phyloP scores from a whole-genome alignment of 495 filamentous ascomycete genomes.

The Penicillium nucicola region DNA sequence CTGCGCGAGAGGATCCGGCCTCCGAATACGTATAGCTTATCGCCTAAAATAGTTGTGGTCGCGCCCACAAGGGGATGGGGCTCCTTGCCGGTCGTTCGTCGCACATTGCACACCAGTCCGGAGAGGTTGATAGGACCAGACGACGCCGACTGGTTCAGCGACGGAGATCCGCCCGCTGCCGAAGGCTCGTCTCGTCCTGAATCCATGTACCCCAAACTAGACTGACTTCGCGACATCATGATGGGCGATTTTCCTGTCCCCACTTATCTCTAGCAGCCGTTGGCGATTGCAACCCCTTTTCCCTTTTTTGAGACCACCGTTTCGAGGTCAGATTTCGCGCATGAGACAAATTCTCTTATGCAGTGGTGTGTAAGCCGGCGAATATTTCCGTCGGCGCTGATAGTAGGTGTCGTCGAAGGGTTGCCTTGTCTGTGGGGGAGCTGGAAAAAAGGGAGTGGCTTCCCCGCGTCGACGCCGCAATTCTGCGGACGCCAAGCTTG shows the following conservation, averaged over 20 bases:
- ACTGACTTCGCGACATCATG: slow-evolving; percentile 48
- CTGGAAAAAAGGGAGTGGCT: slow-evolving; percentile 8
- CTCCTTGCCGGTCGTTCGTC: slow-evolving; percentile 85
- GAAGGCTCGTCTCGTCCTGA: slow-evolving; percentile 31
- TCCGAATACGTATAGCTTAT: slow-evolving; percentile 95
- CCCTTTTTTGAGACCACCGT: not conserved
- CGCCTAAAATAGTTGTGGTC: slow-evolving; percentile 89
- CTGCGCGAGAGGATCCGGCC: slow-evolving; percentile 82
- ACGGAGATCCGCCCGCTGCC: slow-evolving; percentile 29
- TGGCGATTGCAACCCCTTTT: not conserved
- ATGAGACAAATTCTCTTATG: slow-evolving; percentile 1
- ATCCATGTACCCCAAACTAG: slow-evolving; percentile 40
- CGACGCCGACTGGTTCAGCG: slow-evolving; percentile 34
- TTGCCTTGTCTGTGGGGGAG: slow-evolving; percentile 9
- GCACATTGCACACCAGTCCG: slow-evolving; percentile 90
- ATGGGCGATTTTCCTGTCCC: not conserved
- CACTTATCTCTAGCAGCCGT: not conserved
- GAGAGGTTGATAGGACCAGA: slow-evolving; percentile 63
- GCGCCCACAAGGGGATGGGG: slow-evolving; percentile 90
- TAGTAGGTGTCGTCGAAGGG: slow-evolving; percentile 6
- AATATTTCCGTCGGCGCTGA: slow-evolving; percentile 4
- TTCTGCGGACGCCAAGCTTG: not conserved
- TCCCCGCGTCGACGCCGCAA: slow-evolving; percentile 15
- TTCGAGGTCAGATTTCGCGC: slow-evolving; percentile 2
- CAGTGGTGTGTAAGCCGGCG: slow-evolving; percentile 7